Evolutionary conservation across 345 rosid species (phyloP).

Genomic region (Physaria fendleri): DNA sequence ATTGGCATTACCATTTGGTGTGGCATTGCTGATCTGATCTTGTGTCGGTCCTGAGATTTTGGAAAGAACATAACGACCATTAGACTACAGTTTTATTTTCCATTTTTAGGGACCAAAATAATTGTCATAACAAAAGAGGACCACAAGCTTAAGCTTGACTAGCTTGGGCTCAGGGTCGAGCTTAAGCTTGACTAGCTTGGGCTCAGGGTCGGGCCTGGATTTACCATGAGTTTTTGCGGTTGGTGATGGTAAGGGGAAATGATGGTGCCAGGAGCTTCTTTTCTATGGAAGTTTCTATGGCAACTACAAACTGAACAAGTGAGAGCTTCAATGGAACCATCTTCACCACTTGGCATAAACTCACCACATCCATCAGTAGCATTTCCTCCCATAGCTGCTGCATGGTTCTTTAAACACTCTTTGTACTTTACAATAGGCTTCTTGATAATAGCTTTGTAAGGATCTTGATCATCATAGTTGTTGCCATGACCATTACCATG

Average conservation of each 20-base stretch:
- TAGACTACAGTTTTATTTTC: too few species aligned
- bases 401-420: conserved; percentile 95
- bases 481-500: conserved; percentile 25
- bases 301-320: conserved; percentile 88
- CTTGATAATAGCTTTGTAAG: conserved; percentile 29
- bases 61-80: too few species aligned
- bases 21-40: conserved; percentile 43
- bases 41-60: conserved; percentile 25
- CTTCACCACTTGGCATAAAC: conserved; percentile 95
- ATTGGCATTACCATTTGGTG: conserved; percentile 71
- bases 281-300: conserved; percentile 92
- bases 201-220: too few species aligned
- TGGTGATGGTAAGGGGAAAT: conserved; percentile 20
- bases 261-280: too few species aligned
- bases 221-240: conserved; percentile 22
- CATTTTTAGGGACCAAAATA: too few species aligned
- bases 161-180: too few species aligned
- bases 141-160: too few species aligned
- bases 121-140: too few species aligned
- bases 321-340: conserved; percentile 81
- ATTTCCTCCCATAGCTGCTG: conserved; percentile 85
- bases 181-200: too few species aligned
- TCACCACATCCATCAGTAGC: conserved; percentile 98
- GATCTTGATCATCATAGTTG: conserved; percentile 15
- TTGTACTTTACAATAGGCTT: conserved; percentile 47